Percentiles rank a stretch among this genome's conserved stretches.
Evolutionary conservation across 2,329 filamentous ascomycete genomes (phyloP).

Genomic region (Pseudocercospora pini-densiflorae): DNA sequence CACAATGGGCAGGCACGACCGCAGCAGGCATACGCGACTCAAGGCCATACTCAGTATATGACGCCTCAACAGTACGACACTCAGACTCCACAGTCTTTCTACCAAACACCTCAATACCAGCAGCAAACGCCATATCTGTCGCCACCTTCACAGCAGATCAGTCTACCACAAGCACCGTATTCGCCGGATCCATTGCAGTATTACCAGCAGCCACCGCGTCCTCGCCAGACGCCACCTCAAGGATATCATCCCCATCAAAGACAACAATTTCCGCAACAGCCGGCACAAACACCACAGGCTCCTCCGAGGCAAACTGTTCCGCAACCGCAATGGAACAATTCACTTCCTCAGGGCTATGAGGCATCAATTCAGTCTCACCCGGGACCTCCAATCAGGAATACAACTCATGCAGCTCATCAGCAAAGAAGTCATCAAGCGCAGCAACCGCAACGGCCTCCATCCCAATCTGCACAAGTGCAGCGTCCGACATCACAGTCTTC

Average conservation of each 20-base stretch:
- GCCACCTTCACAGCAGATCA: constrained; percentile 18
- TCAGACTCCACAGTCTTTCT: constrained; percentile 21
- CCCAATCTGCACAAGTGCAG: constrained; percentile 3
- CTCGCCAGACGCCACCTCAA: constrained; percentile 15
- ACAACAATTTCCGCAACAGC: constrained; percentile 13
- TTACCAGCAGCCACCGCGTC: constrained; percentile 23
- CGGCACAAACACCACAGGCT: constrained; percentile 10
- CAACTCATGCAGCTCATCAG: constrained; percentile 14
- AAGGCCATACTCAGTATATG: constrained; percentile 19
- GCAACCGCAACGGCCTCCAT: constrained; percentile 14
- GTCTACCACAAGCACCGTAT: constrained; percentile 18
- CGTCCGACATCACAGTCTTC: constrained; percentile 6
- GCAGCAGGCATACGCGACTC: neutral
- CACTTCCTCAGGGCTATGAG: constrained; percentile 4
- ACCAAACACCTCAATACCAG: constrained; percentile 27
- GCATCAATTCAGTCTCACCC: neutral
- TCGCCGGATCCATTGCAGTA: constrained; percentile 28
- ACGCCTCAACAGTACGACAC: constrained; percentile 26
- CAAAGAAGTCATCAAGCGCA: constrained; percentile 9
- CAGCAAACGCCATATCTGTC: constrained; percentile 23
- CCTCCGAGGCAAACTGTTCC: constrained; percentile 13
- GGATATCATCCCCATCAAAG: constrained; percentile 17
- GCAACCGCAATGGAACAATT: constrained; percentile 12
- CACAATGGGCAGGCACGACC: constrained; percentile 19
- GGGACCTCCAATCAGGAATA: neutral